phyloP scores from a whole-genome alignment of 2,329 filamentous ascomycete genomes.

The Fusarium chaquense region DNA sequence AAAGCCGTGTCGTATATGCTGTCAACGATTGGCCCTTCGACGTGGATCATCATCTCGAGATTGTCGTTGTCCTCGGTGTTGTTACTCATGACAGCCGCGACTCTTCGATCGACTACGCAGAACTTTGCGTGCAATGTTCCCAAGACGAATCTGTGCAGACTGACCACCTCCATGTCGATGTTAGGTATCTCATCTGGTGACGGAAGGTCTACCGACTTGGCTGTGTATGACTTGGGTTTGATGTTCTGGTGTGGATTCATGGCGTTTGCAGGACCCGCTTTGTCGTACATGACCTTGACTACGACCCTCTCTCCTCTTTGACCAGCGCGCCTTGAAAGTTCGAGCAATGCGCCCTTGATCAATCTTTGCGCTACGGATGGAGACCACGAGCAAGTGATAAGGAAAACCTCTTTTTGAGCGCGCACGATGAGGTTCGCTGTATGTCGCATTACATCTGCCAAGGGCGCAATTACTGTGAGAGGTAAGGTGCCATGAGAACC shows the following conservation, averaged over 20 bases:
- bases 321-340: constrained; percentile 75
- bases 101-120: constrained; percentile 78
- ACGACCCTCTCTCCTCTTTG: constrained; percentile 68
- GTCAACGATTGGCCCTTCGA: constrained; percentile 82
- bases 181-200: constrained; percentile 74
- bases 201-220: constrained; percentile 70
- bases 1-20: constrained; percentile 80
- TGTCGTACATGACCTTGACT: constrained; percentile 82
- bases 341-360: constrained; percentile 75
- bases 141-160: constrained; percentile 75
- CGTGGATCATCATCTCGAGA: constrained; percentile 81
- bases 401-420: constrained; percentile 77
- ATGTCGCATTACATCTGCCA: constrained; percentile 76
- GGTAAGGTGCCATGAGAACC: constrained; percentile 71
- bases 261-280: constrained; percentile 73
- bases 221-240: constrained; percentile 67
- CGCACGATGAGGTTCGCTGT: constrained; percentile 81
- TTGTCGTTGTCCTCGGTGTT: constrained; percentile 86
- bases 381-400: constrained; percentile 83
- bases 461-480: constrained; percentile 70
- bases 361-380: constrained; percentile 74
- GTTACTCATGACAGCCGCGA: constrained; percentile 80
- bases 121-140: constrained; percentile 85
- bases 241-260: constrained; percentile 75
- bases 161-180: constrained; percentile 78